Evolutionary conservation across 2,329 filamentous ascomycete species (phyloP).

Genomic region (Botrytis cinerea): DNA sequence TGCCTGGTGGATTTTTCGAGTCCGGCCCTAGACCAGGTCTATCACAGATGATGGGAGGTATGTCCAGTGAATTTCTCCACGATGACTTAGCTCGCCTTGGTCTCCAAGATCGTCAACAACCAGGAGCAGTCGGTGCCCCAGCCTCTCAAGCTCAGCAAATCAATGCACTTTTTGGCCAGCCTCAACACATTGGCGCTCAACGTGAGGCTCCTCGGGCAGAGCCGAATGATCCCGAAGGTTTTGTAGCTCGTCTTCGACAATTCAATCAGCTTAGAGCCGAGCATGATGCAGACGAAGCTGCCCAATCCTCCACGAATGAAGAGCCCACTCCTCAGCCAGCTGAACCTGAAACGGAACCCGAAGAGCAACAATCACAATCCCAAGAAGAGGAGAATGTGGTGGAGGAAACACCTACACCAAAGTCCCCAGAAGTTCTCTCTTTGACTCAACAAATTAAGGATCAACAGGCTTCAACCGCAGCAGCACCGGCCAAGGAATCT

Average conservation of each 20-base stretch:
- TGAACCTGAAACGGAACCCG: slow-evolving; percentile 30
- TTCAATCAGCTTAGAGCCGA: slow-evolving; percentile 79
- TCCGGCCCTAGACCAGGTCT: slow-evolving; percentile 47
- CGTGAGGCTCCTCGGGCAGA: slow-evolving; percentile 62
- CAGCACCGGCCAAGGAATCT: slow-evolving; percentile 57
- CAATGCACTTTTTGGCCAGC: slow-evolving; percentile 37
- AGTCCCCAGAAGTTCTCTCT: slow-evolving; percentile 59
- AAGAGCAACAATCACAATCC: slow-evolving; percentile 28
- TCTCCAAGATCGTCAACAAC: slow-evolving; percentile 44
- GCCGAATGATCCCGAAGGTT: slow-evolving; percentile 61
- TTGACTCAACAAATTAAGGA: slow-evolving; percentile 72
- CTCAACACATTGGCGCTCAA: slow-evolving; percentile 33
- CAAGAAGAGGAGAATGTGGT: slow-evolving; percentile 20
- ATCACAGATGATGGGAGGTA: slow-evolving; percentile 43
- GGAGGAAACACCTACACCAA: slow-evolving; percentile 29
- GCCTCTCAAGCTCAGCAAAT: slow-evolving; percentile 39
- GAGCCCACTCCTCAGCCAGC: slow-evolving; percentile 37
- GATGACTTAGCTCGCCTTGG: slow-evolving; percentile 75
- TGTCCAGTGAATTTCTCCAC: slow-evolving; percentile 59
- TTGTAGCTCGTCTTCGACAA: slow-evolving; percentile 69
- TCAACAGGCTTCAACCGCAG: slow-evolving; percentile 55
- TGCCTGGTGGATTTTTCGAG: slow-evolving; percentile 66
- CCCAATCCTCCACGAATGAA: slow-evolving; percentile 35
- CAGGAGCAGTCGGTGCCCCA: slow-evolving; percentile 32
- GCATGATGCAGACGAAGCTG: slow-evolving; percentile 57